Evolutionary conservation across 192 early-diverging fungal species (phyloP).

Genomic region (Ambispora gerdemannii): DNA sequence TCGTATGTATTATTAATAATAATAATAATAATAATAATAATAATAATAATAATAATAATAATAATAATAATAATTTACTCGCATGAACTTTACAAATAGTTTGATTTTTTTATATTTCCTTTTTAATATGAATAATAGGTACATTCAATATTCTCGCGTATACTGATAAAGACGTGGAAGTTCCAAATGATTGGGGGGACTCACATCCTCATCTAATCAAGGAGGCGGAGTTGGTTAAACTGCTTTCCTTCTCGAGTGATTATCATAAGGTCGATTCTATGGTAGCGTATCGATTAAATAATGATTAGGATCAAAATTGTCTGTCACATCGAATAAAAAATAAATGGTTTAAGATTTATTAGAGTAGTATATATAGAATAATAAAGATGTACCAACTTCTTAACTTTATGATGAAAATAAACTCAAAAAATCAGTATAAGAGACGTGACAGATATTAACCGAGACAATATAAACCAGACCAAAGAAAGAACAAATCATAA

Average conservation of each 20-base stretch:
- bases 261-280: constrained; percentile 81
- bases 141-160: constrained; percentile 92
- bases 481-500: no score
- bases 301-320: no score
- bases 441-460: no score
- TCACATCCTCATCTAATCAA: constrained; percentile 74
- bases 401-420: no score
- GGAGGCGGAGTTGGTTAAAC: constrained; percentile 78
- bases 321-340: no score
- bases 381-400: no score
- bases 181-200: constrained; percentile 84
- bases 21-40: not conserved
- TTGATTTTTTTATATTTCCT: not conserved
- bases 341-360: no score
- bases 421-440: no score
- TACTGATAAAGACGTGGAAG: constrained; percentile 80
- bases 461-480: no score
- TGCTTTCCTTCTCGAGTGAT: constrained; percentile 81
- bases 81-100: not conserved
- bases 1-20: constrained; percentile 50
- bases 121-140: no score
- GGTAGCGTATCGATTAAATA: constrained; percentile 76
- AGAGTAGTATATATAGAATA: no score
- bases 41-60: not conserved
- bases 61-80: not conserved